Evolutionary conservation across 306 rosid species (phyloP).

Genomic region (Quercus dentata): DNA sequence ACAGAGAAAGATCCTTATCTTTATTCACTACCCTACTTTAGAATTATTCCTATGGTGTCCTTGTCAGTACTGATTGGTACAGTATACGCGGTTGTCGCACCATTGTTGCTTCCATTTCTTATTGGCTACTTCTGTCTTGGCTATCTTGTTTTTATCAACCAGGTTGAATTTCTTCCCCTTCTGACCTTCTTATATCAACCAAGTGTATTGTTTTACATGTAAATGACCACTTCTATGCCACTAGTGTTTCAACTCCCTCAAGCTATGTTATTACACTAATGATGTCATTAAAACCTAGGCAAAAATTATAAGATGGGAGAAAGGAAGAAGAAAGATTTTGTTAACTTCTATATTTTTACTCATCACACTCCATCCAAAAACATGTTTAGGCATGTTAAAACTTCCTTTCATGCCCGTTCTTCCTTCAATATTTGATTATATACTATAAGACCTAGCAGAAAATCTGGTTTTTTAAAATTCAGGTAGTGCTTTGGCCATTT

Average conservation of each 20-base stretch:
- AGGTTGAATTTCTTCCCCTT: slow-evolving; percentile 22
- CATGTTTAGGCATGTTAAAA: background rate
- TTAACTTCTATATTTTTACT: background rate
- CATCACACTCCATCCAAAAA: background rate
- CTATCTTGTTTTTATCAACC: slow-evolving; percentile 67
- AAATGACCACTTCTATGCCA: background rate
- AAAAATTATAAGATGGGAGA: background rate
- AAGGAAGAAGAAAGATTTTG: background rate
- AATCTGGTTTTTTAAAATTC: background rate
- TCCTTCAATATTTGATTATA: background rate
- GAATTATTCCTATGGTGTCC: slow-evolving; percentile 70
- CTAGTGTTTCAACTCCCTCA: background rate
- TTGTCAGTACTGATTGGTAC: slow-evolving; percentile 75
- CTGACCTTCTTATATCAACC: slow-evolving; percentile 6
- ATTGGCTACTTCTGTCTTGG: slow-evolving; percentile 86
- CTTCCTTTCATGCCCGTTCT: background rate
- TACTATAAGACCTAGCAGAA: background rate
- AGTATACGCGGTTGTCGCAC: slow-evolving; percentile 85
- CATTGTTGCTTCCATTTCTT: slow-evolving; percentile 79
- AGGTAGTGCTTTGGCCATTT: background rate
- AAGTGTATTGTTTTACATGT: slow-evolving; percentile 22
- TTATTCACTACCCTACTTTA: slow-evolving; percentile 66
- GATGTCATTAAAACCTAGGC: background rate
- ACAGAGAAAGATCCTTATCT: slow-evolving; percentile 59
- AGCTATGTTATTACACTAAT: background rate